Evolutionary conservation across 1,139 yeast genomes (phyloP).

Genomic region (Hemisphaericaspora lyxosophila): DNA sequence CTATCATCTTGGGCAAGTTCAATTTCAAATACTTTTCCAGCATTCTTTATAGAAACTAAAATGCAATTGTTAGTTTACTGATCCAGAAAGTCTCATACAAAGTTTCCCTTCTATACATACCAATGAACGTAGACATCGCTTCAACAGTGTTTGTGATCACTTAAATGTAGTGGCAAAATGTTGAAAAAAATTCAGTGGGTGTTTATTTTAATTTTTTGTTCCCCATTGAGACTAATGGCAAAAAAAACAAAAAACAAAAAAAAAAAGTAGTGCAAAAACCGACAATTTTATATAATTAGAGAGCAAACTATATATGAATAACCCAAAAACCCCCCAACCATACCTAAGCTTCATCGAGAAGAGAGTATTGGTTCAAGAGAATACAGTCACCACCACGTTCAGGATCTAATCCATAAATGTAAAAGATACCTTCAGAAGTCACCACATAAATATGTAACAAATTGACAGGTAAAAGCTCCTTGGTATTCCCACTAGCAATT

Average conservation of each 20-base stretch:
- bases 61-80: background rate
- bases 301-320: background rate
- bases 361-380: constrained; percentile 65
- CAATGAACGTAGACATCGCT: constrained; percentile 1
- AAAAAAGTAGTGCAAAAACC: background rate
- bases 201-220: too few species aligned
- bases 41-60: constrained; percentile 63
- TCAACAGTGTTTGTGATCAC: background rate
- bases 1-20: constrained; percentile 55
- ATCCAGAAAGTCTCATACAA: background rate
- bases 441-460: constrained; percentile 73
- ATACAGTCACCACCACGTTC: constrained; percentile 94
- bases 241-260: background rate
- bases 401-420: constrained; percentile 82
- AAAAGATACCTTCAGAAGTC: constrained; percentile 83
- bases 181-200: background rate
- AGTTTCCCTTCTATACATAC: background rate
- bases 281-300: too few species aligned
- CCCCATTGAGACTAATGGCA: too few species aligned
- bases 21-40: constrained; percentile 79
- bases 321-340: background rate
- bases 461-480: constrained; percentile 44
- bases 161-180: background rate
- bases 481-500: constrained; percentile 15
- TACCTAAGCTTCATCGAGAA: constrained; percentile 23